Evolutionary conservation across 306 rosid genomes (phyloP), one percentile per base, ranked within the genome.

Genomic region (Cyclanthera cordifolia): DNA sequence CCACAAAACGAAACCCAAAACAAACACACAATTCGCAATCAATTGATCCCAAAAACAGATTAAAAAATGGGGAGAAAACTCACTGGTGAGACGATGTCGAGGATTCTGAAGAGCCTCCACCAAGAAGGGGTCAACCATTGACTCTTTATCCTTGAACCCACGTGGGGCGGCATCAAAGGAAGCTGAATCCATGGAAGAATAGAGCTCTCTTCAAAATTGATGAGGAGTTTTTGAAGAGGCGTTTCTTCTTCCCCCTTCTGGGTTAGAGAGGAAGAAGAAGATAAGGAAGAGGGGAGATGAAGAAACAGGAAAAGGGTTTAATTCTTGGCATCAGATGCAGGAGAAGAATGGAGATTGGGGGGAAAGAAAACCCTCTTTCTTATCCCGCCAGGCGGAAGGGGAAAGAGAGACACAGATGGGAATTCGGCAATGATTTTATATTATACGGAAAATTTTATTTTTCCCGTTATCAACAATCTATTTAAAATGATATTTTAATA

Each of bases 101-200:
- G 96, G 96, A 75, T 92, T 92, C 77, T 87, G 96, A 71, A 92
- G 74, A 46, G 98, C 98, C 74, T 92, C 98, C 17, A 94, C 89
- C 54, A 92, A 88, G 74, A 92, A 92, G 81, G 79, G 96, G 75
- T 92, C 96, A 3, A 92, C 96, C 85, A 86, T 80, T 59, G 87
- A 84, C 72, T 86, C 97, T 79, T 80, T 89, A 8, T 77, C 88
- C 50, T 72, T 79, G 37, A 80, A 78, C 67, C 80, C 85, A 10
- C 81, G 96, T 69, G 76, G 69, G 73, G 82, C 19, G 6, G 58
- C 72, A 39, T 87, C 95, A 57, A 83, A 91, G 13, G 73, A 74
- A 59, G 69, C 48, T 0, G 68, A 50, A 46, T 64, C 72, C 51
- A 37, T 71, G 48, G 75, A 49, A 63, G 71, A 76, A 54, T 59